These are phyloP conservation scores for Eucalyptus guilfoylei DNA, from an alignment of 345 rosid genomes.

Conservation along the genomic window DNA sequence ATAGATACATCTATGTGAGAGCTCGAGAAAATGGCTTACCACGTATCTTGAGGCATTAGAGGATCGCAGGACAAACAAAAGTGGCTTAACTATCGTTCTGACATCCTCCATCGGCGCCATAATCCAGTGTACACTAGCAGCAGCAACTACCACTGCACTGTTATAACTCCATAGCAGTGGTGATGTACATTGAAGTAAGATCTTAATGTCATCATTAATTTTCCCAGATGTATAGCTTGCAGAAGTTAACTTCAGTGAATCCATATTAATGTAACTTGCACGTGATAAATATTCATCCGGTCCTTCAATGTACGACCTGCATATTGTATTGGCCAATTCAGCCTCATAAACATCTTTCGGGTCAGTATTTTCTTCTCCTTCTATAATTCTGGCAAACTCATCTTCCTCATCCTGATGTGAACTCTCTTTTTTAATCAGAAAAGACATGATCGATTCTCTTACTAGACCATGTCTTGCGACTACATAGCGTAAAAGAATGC, in stretches of 20 bases:
- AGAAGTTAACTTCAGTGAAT: constrained; percentile 18
- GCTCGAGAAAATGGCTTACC: constrained; percentile 28
- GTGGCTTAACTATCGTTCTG: constrained; percentile 75
- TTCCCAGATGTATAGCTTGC: constrained; percentile 48
- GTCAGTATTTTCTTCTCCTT: constrained; percentile 17
- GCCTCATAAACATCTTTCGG: constrained; percentile 13
- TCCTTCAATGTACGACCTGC: constrained; percentile 79
- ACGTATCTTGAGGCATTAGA: constrained; percentile 82
- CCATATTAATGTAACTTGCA: constrained; percentile 25
- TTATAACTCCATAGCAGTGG: constrained; percentile 93
- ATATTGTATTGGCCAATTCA: constrained; percentile 36
- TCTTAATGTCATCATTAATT: constrained; percentile 63
- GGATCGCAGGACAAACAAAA: constrained; percentile 79
- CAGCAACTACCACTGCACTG: constrained; percentile 88
- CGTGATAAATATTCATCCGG: constrained; percentile 81
- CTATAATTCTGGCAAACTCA: constrained; percentile 14
- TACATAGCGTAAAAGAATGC: constrained; percentile 65
- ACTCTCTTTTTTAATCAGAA: constrained; percentile 27
- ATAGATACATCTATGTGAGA: background rate
- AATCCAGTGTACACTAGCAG: constrained; percentile 94
- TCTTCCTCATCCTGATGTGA: constrained; percentile 31
- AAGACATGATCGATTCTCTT: constrained; percentile 79
- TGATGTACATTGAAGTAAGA: constrained; percentile 77
- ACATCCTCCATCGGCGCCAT: constrained; percentile 78
- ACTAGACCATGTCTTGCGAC: constrained; percentile 86